These are phyloP conservation scores for Leucocoprinus birnbaumii DNA, from an alignment of 768 basidiomycete genomes.

Conservation along the genomic window DNA sequence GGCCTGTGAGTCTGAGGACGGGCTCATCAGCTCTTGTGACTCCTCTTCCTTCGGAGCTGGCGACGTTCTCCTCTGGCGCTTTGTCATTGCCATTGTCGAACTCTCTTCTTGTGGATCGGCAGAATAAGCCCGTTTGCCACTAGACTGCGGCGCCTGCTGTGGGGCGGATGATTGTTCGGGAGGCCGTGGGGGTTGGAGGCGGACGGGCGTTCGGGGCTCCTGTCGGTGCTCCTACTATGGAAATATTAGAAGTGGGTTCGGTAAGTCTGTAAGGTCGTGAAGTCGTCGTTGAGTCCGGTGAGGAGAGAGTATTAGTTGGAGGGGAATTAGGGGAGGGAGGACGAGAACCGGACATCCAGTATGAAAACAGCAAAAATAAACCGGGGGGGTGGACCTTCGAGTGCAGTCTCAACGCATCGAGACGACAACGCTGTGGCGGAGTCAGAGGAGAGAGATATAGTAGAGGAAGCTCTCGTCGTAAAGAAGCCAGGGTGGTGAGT, in stretches of 20 bases:
- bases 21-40: slow-evolving; percentile 25
- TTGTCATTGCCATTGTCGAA: slow-evolving; percentile 43
- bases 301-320: slow-evolving; percentile 32
- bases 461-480: slow-evolving; percentile 16
- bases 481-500: slow-evolving; percentile 21
- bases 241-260: slow-evolving; percentile 25
- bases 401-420: slow-evolving; percentile 44
- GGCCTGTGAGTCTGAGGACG: slow-evolving; percentile 51
- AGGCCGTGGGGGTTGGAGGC: slow-evolving; percentile 21
- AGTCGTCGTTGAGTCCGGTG: slow-evolving; percentile 32
- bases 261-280: slow-evolving; percentile 43
- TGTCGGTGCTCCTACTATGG: slow-evolving; percentile 5
- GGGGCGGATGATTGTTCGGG: slow-evolving; percentile 20
- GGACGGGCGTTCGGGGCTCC: not conserved
- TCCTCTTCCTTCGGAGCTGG: slow-evolving; percentile 13
- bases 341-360: slow-evolving; percentile 49
- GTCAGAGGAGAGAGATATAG: slow-evolving; percentile 19
- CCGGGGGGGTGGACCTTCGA: slow-evolving; percentile 30
- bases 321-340: slow-evolving; percentile 40
- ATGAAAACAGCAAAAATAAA: slow-evolving; percentile 30
- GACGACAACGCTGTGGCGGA: slow-evolving; percentile 17
- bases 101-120: slow-evolving; percentile 21
- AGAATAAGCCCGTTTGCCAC: slow-evolving; percentile 18
- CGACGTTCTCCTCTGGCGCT: slow-evolving; percentile 37
- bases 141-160: slow-evolving; percentile 15